A percentile compares a stretch with the other conserved stretches of the same genome.
These are phyloP conservation scores for Sanghuangporus sanghuang DNA, from an alignment of 1,284 basidiomycete species.

Conservation along the genomic window DNA sequence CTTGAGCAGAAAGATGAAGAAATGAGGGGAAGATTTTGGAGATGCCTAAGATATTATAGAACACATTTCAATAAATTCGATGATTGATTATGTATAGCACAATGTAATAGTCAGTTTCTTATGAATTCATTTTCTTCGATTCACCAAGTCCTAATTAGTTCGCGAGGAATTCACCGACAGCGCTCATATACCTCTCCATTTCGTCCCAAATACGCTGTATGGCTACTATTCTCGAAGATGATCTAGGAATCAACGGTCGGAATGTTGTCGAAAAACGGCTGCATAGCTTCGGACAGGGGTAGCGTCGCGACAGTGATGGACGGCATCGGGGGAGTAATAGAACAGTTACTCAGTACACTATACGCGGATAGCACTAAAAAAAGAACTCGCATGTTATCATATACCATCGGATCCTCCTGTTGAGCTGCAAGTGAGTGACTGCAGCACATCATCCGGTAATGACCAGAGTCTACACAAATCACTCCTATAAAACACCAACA, in stretches of 20 bases:
- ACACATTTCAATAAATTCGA: background rate
- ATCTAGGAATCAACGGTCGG: slow-evolving; percentile 40
- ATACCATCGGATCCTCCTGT: slow-evolving; percentile 44
- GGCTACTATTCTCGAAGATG: slow-evolving; percentile 40
- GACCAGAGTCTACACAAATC: slow-evolving; percentile 45
- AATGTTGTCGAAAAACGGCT: slow-evolving; percentile 41
- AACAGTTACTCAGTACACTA: slow-evolving; percentile 45
- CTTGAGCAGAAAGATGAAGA: background rate
- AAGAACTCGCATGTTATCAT: slow-evolving; percentile 36
- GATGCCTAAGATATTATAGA: background rate
- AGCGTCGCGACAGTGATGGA: slow-evolving; percentile 44
- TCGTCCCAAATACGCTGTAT: slow-evolving; percentile 44
- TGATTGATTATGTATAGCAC: background rate
- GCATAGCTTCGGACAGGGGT: slow-evolving; percentile 40
- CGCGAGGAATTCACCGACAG: slow-evolving; percentile 28
- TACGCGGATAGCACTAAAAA: background rate
- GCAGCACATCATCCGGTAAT: slow-evolving; percentile 32
- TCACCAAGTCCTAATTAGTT: too few relatives aligned
- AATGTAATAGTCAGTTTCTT: background rate
- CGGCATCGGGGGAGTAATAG: slow-evolving; percentile 36
- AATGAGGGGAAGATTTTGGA: background rate
- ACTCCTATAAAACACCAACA: slow-evolving; percentile 36
- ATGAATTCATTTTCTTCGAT: background rate
- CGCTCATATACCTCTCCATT: slow-evolving; percentile 36
- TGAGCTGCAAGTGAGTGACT: slow-evolving; percentile 27